These are phyloP conservation scores for Diutina neorugosa DNA, from an alignment of 1,139 yeast genomes.

Conservation along the genomic window DNA sequence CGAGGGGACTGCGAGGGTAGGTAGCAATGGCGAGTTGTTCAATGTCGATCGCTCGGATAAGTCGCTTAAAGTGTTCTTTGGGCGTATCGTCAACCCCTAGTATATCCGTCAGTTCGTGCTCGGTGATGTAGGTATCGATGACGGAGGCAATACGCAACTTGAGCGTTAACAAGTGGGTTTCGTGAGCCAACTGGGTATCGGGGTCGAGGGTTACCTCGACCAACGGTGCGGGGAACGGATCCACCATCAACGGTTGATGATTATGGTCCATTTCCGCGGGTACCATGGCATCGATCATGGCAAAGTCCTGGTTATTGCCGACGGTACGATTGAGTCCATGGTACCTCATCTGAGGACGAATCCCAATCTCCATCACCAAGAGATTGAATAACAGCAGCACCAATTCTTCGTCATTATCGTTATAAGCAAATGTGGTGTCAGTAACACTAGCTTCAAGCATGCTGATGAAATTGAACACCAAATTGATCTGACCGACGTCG, in stretches of 20 bases:
- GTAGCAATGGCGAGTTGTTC: conserved; percentile 39
- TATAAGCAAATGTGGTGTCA: conserved; percentile 18
- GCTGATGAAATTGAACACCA: conserved; percentile 21
- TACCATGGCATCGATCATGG: conserved; percentile 20
- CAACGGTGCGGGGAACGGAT: conserved; percentile 22
- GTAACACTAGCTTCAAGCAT: conserved; percentile 28
- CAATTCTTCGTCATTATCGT: conserved; percentile 9
- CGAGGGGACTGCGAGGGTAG: conserved; percentile 34
- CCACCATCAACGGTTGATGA: conserved; percentile 15
- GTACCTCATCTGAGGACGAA: conserved; percentile 27
- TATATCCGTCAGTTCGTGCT: conserved; percentile 14
- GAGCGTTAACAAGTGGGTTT: conserved; percentile 27
- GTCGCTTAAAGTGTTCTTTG: conserved; percentile 28
- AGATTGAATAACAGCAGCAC: conserved; percentile 28
- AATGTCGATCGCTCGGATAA: conserved; percentile 35
- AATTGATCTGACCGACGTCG: conserved; percentile 26
- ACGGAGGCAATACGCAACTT: conserved; percentile 30
- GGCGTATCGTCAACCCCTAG: conserved; percentile 13
- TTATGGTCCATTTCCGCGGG: conserved; percentile 16
- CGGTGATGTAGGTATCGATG: conserved; percentile 29
- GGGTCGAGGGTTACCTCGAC: conserved; percentile 5
- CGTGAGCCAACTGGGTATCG: conserved; percentile 21
- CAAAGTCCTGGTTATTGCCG: conserved; percentile 37
- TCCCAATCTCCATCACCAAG: conserved; percentile 27
- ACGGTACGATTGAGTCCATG: conserved; percentile 42